A percentile compares a stretch with the other conserved stretches of the same genome.
Evolutionary conservation across 495 filamentous ascomycete species (phyloP).

Genomic region (Neurospora tetraspora): DNA sequence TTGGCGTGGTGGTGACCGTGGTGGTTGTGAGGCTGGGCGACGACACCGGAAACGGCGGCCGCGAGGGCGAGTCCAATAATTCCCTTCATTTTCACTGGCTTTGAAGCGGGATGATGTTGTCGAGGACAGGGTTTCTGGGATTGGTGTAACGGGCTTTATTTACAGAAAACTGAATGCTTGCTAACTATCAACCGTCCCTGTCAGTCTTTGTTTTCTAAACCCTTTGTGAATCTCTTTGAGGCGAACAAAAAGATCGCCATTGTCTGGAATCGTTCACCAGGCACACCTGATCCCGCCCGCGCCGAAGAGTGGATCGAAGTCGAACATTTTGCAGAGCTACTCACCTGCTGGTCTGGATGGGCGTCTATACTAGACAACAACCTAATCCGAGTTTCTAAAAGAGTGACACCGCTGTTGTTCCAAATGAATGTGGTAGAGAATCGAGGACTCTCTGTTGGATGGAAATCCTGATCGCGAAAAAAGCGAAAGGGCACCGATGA

Average conservation of each 20-base stretch:
- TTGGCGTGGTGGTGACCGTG: conserved; percentile 28
- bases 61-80: conserved; percentile 36
- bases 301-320: not conserved
- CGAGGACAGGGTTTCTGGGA: not conserved
- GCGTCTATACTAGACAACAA: conserved; percentile 4
- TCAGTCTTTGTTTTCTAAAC: not conserved
- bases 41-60: conserved; percentile 32
- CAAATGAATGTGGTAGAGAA: conserved; percentile 55
- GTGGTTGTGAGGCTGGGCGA: conserved; percentile 40
- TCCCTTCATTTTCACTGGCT: conserved; percentile 37
- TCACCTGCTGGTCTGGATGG: conserved; percentile 10
- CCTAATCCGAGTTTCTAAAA: not conserved
- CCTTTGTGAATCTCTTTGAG: not conserved
- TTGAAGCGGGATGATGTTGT: conserved; percentile 3
- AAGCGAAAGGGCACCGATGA: conserved; percentile 11
- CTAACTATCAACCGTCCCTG: not conserved
- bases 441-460: conserved; percentile 41
- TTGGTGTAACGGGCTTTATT: not conserved
- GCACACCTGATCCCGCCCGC: not conserved
- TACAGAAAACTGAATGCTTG: not conserved
- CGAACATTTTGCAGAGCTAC: not conserved
- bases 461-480: conserved; percentile 18
- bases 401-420: conserved; percentile 21
- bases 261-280: too few relatives aligned
- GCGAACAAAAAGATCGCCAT: not conserved